These are phyloP conservation scores for Aureobasidium sp. DNA, from an alignment of 2,329 filamentous ascomycete genomes.

Conservation along the genomic window DNA sequence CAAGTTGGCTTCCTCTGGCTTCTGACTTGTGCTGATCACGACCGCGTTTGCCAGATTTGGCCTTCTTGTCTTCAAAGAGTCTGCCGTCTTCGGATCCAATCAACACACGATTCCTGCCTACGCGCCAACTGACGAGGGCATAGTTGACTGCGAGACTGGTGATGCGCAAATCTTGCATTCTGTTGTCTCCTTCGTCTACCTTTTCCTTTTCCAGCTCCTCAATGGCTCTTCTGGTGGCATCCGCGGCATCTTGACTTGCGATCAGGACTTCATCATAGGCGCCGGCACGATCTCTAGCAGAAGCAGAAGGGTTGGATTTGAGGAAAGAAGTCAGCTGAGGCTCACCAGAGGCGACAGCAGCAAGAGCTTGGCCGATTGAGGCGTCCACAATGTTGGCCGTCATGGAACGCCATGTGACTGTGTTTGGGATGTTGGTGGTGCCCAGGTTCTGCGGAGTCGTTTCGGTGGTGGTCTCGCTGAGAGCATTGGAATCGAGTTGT, in stretches of 20 bases:
- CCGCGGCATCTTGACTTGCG: constrained; percentile 85
- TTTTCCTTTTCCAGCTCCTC: constrained; percentile 83
- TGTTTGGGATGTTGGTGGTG: constrained; percentile 53
- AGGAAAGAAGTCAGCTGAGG: constrained; percentile 44
- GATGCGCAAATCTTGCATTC: constrained; percentile 89
- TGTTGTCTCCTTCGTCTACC: constrained; percentile 70
- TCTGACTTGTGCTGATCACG: constrained; percentile 54
- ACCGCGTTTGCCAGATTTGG: constrained; percentile 47
- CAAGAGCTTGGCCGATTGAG: constrained; percentile 78
- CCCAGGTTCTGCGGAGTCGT: constrained; percentile 16
- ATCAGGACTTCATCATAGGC: constrained; percentile 89
- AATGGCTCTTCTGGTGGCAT: constrained; percentile 87
- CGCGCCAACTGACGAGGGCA: constrained; percentile 87
- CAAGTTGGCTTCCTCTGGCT: constrained; percentile 66
- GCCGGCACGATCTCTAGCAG: constrained; percentile 60
- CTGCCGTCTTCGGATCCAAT: constrained; percentile 78
- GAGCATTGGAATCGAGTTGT: constrained; percentile 59
- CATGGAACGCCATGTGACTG: constrained; percentile 77
- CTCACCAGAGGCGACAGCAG: constrained; percentile 55
- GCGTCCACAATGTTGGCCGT: constrained; percentile 88
- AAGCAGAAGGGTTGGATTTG: constrained; percentile 34
- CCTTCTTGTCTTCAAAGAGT: constrained; percentile 45
- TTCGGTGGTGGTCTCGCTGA: constrained; percentile 45
- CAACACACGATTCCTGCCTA: constrained; percentile 84
- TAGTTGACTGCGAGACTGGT: constrained; percentile 92